Evolutionary conservation across 2,329 filamentous ascomycete genomes (phyloP).

Genomic region (Rosellinia necatrix): DNA sequence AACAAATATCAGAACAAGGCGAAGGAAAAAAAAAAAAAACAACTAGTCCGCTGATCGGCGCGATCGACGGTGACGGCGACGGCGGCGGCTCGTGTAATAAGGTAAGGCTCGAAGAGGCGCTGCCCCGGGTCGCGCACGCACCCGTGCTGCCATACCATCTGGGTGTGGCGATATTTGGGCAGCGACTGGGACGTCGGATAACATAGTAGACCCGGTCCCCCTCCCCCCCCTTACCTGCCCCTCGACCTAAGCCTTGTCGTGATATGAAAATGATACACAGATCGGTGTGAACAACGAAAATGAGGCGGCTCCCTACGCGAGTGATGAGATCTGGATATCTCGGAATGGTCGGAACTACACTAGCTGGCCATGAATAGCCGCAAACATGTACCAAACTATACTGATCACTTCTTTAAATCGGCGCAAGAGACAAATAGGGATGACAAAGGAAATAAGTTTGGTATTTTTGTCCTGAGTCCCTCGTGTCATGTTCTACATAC

Average conservation of each 20-base stretch:
- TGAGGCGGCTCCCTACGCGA: too few species aligned
- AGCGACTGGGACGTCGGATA: background rate
- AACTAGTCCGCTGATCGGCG: too few species aligned
- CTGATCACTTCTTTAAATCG: too few species aligned
- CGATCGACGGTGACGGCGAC: too few species aligned
- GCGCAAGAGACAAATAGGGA: background rate
- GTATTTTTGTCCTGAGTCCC: constrained; percentile 4
- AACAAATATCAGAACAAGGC: background rate
- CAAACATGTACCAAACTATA: too few species aligned
- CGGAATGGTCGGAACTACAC: too few species aligned
- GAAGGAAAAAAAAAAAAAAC: background rate
- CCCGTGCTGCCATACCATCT: constrained; percentile 1
- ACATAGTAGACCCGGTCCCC: background rate
- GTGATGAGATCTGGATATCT: too few species aligned
- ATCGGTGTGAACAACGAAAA: too few species aligned
- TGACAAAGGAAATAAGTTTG: constrained; percentile 2
- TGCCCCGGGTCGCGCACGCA: background rate
- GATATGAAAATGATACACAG: too few species aligned
- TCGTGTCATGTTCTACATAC: constrained; percentile 20
- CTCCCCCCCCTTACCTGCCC: background rate
- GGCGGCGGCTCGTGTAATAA: too few species aligned
- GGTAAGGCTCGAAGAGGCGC: background rate
- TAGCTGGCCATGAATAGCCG: too few species aligned
- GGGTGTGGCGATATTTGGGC: constrained; percentile 13
- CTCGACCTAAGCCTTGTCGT: too few species aligned